Evolutionary conservation across 2,329 filamentous ascomycete genomes (phyloP).

Genomic region (Colletotrichum karsti): DNA sequence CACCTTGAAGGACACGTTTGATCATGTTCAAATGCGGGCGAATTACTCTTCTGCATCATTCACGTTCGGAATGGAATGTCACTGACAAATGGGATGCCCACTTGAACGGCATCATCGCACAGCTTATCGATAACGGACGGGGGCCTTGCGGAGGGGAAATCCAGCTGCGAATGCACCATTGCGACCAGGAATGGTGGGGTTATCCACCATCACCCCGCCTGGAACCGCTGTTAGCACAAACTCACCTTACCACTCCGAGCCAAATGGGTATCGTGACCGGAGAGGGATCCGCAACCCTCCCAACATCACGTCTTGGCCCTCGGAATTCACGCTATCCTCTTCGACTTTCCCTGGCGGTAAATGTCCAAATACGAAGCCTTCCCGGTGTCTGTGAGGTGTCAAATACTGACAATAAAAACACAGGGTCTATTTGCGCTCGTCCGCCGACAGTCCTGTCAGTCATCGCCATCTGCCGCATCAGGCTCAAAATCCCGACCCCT

Average conservation of each 20-base stretch:
- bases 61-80: conserved; percentile 19
- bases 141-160: conserved; percentile 19
- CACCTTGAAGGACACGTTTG: not conserved
- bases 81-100: conserved; percentile 21
- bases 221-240: conserved; percentile 2
- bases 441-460: not conserved
- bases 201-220: conserved; percentile 19
- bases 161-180: conserved; percentile 8
- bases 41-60: not conserved
- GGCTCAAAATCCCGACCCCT: conserved; percentile 7
- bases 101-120: conserved; percentile 12
- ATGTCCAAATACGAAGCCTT: not conserved
- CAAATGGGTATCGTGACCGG: conserved; percentile 9
- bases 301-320: conserved; percentile 19
- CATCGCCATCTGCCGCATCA: not conserved
- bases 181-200: not conserved
- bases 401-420: not conserved
- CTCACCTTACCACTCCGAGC: not conserved
- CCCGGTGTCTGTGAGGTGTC: not conserved
- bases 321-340: not conserved
- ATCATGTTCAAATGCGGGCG: not conserved
- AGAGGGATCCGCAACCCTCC: conserved; percentile 17
- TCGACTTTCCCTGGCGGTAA: not conserved
- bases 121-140: conserved; percentile 25
- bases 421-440: not conserved